A percentile compares a stretch with the other conserved stretches of the same genome.
Evolutionary conservation across 2,329 filamentous ascomycete genomes (phyloP).

Genomic region (Ophiocordyceps camponoti-floridani): DNA sequence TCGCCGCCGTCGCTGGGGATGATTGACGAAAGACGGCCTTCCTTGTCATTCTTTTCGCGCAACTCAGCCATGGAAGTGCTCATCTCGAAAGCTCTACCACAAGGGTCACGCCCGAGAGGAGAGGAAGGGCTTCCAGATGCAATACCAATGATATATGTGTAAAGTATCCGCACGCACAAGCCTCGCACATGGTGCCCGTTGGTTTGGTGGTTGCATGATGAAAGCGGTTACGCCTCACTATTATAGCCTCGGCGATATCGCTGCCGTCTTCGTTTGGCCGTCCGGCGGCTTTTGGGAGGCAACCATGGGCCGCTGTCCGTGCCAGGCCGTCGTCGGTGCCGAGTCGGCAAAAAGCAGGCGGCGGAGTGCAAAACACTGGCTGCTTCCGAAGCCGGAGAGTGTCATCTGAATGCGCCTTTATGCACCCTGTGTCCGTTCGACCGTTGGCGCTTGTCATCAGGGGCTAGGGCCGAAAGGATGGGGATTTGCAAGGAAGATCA

Average conservation of each 20-base stretch:
- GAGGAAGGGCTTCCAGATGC: not conserved
- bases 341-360: not conserved
- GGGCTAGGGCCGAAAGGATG: not conserved
- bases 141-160: not conserved
- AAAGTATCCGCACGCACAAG: too few relatives aligned
- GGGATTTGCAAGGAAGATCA: not conserved
- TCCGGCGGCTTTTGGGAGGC: not conserved
- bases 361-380: not conserved
- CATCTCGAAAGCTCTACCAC: not conserved
- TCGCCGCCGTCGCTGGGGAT: not conserved
- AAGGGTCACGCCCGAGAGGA: not conserved
- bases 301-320: conserved; percentile 1
- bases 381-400: not conserved
- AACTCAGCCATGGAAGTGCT: not conserved
- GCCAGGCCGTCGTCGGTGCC: not conserved
- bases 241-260: not conserved
- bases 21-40: not conserved
- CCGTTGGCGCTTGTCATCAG: not conserved
- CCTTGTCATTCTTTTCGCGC: not conserved
- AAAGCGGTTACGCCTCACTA: not conserved
- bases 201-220: not conserved
- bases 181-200: too few relatives aligned
- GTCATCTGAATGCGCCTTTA: not conserved
- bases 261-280: not conserved
- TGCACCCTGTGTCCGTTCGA: not conserved